Conservation (phyloP, 768 basidiomycete genomes). For the Boletus pseudo-olivaceus region DNA sequence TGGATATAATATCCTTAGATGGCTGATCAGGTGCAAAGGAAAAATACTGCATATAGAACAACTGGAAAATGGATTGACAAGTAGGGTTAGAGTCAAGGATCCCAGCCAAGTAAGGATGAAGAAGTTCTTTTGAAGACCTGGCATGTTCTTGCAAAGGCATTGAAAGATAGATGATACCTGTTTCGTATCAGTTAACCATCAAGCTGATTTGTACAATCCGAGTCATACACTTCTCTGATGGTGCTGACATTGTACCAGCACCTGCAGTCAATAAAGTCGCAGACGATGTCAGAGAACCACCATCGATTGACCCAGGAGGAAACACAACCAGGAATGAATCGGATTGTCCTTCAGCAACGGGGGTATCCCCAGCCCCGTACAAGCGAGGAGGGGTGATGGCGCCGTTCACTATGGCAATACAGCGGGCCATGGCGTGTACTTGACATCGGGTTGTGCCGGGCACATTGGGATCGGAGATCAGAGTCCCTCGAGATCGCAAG, state of each 20-base stretch:
- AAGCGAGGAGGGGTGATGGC: slow-evolving; percentile 25
- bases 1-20: neutral
- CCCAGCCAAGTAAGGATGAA: slow-evolving; percentile 54
- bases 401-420: slow-evolving; percentile 49
- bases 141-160: slow-evolving; percentile 40
- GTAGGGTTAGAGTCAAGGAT: slow-evolving; percentile 30
- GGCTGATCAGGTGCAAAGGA: neutral
- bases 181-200: slow-evolving; percentile 2
- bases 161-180: slow-evolving; percentile 60
- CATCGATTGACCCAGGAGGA: slow-evolving; percentile 57
- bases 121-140: slow-evolving; percentile 37
- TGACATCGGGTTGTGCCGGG: neutral
- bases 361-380: slow-evolving; percentile 21
- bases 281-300: slow-evolving; percentile 45
- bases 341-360: slow-evolving; percentile 19
- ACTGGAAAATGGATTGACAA: slow-evolving; percentile 40
- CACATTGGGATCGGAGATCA: slow-evolving; percentile 6
- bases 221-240: slow-evolving; percentile 56
- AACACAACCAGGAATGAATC: slow-evolving; percentile 75
- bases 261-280: slow-evolving; percentile 69
- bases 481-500: slow-evolving; percentile 23
- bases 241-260: slow-evolving; percentile 69
- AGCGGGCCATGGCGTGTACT: slow-evolving; percentile 37
- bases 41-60: slow-evolving; percentile 53
- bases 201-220: neutral